Base-by-base conservation (phyloP, 1,284 basidiomycete species). In the Leccinum pallidistipes region DNA sequence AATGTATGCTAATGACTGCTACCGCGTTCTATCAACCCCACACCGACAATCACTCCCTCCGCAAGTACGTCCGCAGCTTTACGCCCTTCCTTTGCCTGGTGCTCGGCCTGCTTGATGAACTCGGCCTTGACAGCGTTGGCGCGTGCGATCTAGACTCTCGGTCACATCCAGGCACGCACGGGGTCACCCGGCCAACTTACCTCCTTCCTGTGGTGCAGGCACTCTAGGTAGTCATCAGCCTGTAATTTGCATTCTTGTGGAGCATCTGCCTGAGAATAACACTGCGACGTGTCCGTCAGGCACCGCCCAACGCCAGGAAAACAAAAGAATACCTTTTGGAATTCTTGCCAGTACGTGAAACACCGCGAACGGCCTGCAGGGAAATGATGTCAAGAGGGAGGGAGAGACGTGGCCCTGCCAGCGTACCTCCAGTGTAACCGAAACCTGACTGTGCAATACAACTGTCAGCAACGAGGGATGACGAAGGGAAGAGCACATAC, bases 261-360 rank as follows among this genome's bases (percentile, higher is more conserved):
- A 53, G 80, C 81, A 66, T 96, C 93, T 55, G 95, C 86, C 62
- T 86, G 81, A 9, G 91, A 89, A 75, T 97, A 98, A 80, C 95
- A 98, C 90, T 97, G 64, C 50, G 34, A 10, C 50, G 34, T 57
- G 14, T 43, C 10, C 56, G 10, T 63, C 40, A 62, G 38, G 21
- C 16, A 60, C 29, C 18, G 57, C 43, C 36, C 45, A 16, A 5
- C 18, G 18, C 43, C 45, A 21, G 49, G 32, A 56, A 56, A 24
- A 64, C 24, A 21, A 12, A 27, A 31, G 3, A 8, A 18, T 64
- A 90, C 91, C 75, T 91, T 93, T 66, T 87, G 84, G 78, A 94
- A 93, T 73, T 93, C 92, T 72, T 96, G 94, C 95, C 95, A 98
- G 78, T 91, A 94, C 6, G 86, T 82, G 77, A 96, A 96, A 80